Conservation (phyloP, 2,329 filamentous ascomycete genomes). For the Ceratocystis alfenasii region DNA sequence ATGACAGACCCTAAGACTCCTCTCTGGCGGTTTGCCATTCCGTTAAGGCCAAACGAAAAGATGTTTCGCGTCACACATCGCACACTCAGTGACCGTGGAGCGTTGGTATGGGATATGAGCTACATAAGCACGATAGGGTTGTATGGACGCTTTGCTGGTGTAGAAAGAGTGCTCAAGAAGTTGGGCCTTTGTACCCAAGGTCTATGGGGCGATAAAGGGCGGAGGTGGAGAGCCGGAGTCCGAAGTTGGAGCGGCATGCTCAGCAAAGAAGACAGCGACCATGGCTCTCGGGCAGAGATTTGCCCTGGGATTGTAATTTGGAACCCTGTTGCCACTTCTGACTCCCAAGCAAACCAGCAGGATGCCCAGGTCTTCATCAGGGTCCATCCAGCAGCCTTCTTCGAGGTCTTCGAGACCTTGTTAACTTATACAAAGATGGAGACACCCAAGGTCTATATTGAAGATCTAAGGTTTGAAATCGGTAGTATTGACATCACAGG, state of each 20-base stretch:
- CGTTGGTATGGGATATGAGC: constrained; percentile 83
- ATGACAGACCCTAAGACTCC: constrained; percentile 72
- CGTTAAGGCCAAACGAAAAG: constrained; percentile 77
- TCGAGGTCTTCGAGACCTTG: constrained; percentile 55
- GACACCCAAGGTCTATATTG: constrained; percentile 49
- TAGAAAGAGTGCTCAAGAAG: constrained; percentile 54
- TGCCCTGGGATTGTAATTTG: constrained; percentile 65
- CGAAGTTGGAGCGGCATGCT: constrained; percentile 40
- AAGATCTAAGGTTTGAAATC: constrained; percentile 58
- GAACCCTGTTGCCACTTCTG: constrained; percentile 40
- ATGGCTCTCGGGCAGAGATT: constrained; percentile 41
- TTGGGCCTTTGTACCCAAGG: constrained; percentile 51
- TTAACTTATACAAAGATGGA: constrained; percentile 45
- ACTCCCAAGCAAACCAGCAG: not conserved
- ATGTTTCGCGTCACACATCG: constrained; percentile 79
- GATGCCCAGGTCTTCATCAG: constrained; percentile 49
- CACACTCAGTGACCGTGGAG: constrained; percentile 60
- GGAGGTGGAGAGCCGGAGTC: constrained; percentile 54
- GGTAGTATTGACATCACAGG: constrained; percentile 46
- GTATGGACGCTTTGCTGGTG: constrained; percentile 51
- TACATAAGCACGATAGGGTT: constrained; percentile 81
- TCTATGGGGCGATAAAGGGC: constrained; percentile 51
- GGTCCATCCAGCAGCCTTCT: constrained; percentile 70
- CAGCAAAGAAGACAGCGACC: constrained; percentile 40
- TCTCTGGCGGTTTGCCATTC: constrained; percentile 83